Base-by-base conservation (phyloP, 2,329 filamentous ascomycete genomes). In the Arthrocladium fulminans region DNA sequence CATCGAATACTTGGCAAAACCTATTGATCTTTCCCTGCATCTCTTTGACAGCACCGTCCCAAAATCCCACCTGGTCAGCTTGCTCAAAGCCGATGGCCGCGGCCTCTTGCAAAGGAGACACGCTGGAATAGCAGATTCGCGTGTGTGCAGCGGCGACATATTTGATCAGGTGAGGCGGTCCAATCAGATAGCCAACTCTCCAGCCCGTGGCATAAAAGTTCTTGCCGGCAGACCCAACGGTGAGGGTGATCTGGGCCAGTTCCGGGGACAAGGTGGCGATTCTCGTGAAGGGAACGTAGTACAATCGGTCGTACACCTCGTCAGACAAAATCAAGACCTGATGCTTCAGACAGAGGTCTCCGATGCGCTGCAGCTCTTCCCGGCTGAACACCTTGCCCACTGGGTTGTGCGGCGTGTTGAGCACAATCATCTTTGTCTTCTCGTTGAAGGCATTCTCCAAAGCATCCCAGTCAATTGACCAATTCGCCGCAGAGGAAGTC, bases 131-230 rank as follows among this genome's bases (percentile, higher is more conserved):
- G 74, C 92, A 97, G 63, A 98, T 97, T 47, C 90, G 80, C 0
- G 90, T 97, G 66, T 98, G 92, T 1, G 92, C 92, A 15, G 88
- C 88, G 9, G 86, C 81, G 27, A 95, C 90, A 64, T 95, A 86
- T 64, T 94, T 85, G 69, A 97, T 88, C 45, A 97, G 73, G 52
- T 95, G 79, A 46, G 87, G 79, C 0, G 86, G 88, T 0, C 92
- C 92, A 62, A 97, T 92, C 30, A 98, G 73, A 81, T 90, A 98
- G 48, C 92, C 86, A 57, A 97, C 89, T 50, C 92, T 83, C 92
- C 92, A 98, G 41, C 92, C 92, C 0, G 92, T 98, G 49, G 87
- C 88, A 63, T 97, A 97, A 68, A 98, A 98, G 73, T 92, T 94
- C 77, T 98, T 98, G 59, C 92, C 92, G 1, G 88, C 92, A 0